Evolutionary conservation across 2,329 filamentous ascomycete genomes (phyloP).

Genomic region (Knoxdaviesia proteae): DNA sequence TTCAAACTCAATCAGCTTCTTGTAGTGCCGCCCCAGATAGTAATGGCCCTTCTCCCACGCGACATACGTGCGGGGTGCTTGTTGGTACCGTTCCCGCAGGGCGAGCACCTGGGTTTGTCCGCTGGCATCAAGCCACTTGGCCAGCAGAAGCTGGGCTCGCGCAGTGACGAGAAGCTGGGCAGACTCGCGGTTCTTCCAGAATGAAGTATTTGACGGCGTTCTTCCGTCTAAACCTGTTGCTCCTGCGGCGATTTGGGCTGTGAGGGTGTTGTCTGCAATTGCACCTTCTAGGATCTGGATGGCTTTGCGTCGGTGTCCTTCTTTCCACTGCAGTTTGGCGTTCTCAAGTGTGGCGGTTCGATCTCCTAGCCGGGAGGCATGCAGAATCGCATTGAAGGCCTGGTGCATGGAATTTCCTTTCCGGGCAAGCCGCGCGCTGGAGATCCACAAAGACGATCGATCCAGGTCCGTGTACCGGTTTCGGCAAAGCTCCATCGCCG

Average conservation of each 20-base stretch:
- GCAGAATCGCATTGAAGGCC: slow-evolving; percentile 83
- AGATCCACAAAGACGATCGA: slow-evolving; percentile 68
- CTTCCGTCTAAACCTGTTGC: no score
- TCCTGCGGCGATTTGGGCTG: no score
- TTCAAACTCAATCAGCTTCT: slow-evolving; percentile 83
- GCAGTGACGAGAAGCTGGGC: slow-evolving; percentile 44
- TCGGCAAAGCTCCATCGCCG: slow-evolving; percentile 48
- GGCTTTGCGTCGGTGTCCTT: slow-evolving; percentile 82
- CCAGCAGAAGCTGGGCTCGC: slow-evolving; percentile 68
- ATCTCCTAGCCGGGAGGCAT: slow-evolving; percentile 68
- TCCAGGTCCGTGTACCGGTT: slow-evolving; percentile 33
- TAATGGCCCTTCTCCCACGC: slow-evolving; percentile 96
- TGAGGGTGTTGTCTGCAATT: slow-evolving; percentile 34
- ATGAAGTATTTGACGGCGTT: no score
- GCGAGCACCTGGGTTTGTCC: slow-evolving; percentile 75
- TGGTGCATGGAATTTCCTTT: slow-evolving; percentile 70
- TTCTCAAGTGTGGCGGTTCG: slow-evolving; percentile 85
- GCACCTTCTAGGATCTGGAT: slow-evolving; percentile 80
- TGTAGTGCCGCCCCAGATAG: slow-evolving; percentile 91
- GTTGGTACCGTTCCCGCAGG: slow-evolving; percentile 63
- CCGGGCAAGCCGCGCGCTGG: slow-evolving; percentile 64
- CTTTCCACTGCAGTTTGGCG: slow-evolving; percentile 77
- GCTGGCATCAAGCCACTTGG: slow-evolving; percentile 92
- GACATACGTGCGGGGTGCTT: slow-evolving; percentile 47
- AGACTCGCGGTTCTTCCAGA: slow-evolving; percentile 14